Conservation (phyloP, 495 filamentous ascomycete species). For the Trypethelium eluteriae region DNA sequence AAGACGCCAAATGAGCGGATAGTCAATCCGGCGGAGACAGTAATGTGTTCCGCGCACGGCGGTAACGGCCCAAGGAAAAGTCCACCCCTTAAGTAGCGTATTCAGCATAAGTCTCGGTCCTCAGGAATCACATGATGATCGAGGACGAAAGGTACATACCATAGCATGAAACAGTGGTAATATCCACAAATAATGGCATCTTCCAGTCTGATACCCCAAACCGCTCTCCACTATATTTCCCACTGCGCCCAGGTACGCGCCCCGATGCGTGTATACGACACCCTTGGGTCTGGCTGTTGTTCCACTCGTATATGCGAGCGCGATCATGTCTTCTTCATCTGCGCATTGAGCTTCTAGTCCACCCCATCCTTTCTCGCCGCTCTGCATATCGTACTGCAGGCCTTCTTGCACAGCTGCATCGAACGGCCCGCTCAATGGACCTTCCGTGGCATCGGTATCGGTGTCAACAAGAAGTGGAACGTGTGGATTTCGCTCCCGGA, state of each 20-base stretch:
- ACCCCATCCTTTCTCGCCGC: conserved; percentile 63
- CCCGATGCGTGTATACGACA: conserved; percentile 84
- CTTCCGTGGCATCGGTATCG: conserved; percentile 73
- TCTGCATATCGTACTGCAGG: conserved; percentile 55
- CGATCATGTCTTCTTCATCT: conserved; percentile 72
- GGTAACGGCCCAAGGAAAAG: conserved; percentile 73
- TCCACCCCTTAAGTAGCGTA: conserved; percentile 24
- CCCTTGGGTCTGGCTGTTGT: conserved; percentile 91
- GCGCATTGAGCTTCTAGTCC: conserved; percentile 59
- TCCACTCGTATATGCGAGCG: conserved; percentile 86
- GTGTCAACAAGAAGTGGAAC: conserved; percentile 71
- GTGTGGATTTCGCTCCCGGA: conserved; percentile 47
- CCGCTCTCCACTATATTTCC: conserved; percentile 85
- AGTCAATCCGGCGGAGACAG: conserved; percentile 90
- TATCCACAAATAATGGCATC: conserved; percentile 84
- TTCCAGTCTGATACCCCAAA: conserved; percentile 58
- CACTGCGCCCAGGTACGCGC: conserved; percentile 74
- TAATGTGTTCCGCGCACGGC: conserved; percentile 90
- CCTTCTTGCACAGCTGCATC: conserved; percentile 79
- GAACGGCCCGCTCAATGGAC: conserved; percentile 69
- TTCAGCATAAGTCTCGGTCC: neutral
- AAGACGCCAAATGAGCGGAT: conserved; percentile 80
- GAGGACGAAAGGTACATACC: conserved; percentile 39
- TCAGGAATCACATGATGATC: conserved; percentile 48
- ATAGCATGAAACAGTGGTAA: conserved; percentile 95